Percentiles rank a stretch among this genome's conserved stretches.
Conservation (phyloP, 768 basidiomycete species). For the Agaricus subrufescens region DNA sequence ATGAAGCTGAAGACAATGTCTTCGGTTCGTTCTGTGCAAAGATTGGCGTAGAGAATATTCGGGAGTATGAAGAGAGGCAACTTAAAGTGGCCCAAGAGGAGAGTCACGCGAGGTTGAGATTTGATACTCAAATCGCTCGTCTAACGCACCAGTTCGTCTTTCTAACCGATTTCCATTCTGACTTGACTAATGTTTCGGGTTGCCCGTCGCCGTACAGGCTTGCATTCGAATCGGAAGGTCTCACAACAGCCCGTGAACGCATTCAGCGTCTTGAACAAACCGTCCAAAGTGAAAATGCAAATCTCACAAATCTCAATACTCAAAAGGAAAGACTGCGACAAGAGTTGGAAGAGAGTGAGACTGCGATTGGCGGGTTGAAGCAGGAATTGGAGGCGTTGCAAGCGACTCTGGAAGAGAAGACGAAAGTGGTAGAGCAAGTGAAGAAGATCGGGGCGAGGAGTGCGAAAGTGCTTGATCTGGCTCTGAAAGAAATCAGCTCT, state of each 20-base stretch:
- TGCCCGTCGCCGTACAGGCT: constrained; percentile 37
- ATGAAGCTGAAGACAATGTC: constrained; percentile 75
- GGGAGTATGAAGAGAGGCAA: constrained; percentile 92
- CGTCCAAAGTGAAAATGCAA: constrained; percentile 46
- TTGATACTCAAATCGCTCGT: constrained; percentile 81
- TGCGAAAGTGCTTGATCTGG: constrained; percentile 76
- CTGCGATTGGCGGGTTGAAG: constrained; percentile 49
- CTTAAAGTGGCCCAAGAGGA: constrained; percentile 86
- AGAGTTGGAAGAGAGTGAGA: constrained; percentile 58
- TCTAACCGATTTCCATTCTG: neutral
- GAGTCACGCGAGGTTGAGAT: constrained; percentile 76
- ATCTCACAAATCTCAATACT: constrained; percentile 47
- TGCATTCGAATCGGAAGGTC: constrained; percentile 77
- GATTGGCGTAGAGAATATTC: constrained; percentile 77
- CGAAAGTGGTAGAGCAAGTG: constrained; percentile 66
- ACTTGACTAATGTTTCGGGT: no score
- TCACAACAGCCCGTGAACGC: constrained; percentile 61
- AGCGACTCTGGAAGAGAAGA: constrained; percentile 67
- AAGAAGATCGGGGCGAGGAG: constrained; percentile 70
- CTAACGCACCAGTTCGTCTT: constrained; percentile 74
- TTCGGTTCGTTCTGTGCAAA: constrained; percentile 75
- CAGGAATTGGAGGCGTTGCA: constrained; percentile 59
- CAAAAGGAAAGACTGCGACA: constrained; percentile 49
- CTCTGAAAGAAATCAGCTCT: constrained; percentile 82
- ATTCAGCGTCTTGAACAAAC: constrained; percentile 48